These are phyloP conservation scores for Pelargonium citronellum DNA, from an alignment of 441 rosid species.

Conservation along the genomic window DNA sequence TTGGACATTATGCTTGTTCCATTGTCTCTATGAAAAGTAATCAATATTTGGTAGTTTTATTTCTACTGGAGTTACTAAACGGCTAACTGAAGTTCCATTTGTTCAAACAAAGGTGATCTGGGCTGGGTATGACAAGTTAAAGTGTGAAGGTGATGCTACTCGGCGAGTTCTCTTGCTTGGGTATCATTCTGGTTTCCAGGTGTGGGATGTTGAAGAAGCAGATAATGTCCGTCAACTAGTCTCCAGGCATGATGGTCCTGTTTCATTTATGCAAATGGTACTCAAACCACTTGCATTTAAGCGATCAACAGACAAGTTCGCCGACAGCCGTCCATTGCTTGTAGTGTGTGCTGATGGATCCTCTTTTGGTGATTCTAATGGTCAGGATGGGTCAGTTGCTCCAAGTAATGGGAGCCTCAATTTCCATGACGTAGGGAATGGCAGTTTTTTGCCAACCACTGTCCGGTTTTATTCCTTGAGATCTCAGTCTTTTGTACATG, in stretches of 20 bases:
- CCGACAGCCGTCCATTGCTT: slow-evolving; percentile 58
- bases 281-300: slow-evolving; percentile 46
- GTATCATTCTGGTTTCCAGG: slow-evolving; percentile 82
- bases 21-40: neutral
- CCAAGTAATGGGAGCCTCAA: slow-evolving; percentile 32
- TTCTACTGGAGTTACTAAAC: neutral
- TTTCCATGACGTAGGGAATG: slow-evolving; percentile 37
- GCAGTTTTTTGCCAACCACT: slow-evolving; percentile 38
- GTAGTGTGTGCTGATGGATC: slow-evolving; percentile 58
- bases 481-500: slow-evolving; percentile 67
- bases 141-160: slow-evolving; percentile 40
- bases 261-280: slow-evolving; percentile 73
- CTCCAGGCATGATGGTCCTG: slow-evolving; percentile 69
- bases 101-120: slow-evolving; percentile 52
- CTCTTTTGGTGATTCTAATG: slow-evolving; percentile 33
- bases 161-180: slow-evolving; percentile 70
- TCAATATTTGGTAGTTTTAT: neutral
- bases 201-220: slow-evolving; percentile 92
- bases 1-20: neutral
- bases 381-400: slow-evolving; percentile 38
- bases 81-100: slow-evolving; percentile 14
- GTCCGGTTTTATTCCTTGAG: slow-evolving; percentile 67
- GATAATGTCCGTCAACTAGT: slow-evolving; percentile 70
- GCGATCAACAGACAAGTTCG: slow-evolving; percentile 40
- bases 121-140: slow-evolving; percentile 94